Evolutionary conservation across 1,284 basidiomycete species (phyloP).

Genomic region (Coniferiporia sulphurascens): DNA sequence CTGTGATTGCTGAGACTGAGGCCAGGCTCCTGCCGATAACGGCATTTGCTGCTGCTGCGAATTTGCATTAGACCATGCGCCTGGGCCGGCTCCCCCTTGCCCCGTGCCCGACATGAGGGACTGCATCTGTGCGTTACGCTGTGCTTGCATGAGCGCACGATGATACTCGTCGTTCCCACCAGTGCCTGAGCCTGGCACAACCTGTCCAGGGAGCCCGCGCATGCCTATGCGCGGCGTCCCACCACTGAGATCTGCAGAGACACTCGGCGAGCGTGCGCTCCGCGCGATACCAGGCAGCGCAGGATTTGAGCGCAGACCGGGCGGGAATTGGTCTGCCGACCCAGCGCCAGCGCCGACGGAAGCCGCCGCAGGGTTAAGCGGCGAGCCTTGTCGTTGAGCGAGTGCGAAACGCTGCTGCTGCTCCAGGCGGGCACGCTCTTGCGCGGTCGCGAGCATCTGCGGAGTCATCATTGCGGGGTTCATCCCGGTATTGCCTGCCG

Average conservation of each 20-base stretch:
- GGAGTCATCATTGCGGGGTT: conserved; percentile 27
- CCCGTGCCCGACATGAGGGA: conserved; percentile 29
- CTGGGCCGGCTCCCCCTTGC: conserved; percentile 28
- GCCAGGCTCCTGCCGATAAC: conserved; percentile 1
- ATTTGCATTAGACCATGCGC: conserved; percentile 15
- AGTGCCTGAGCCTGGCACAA: conserved; percentile 25
- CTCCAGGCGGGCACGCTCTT: conserved; percentile 35
- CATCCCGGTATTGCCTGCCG: conserved; percentile 8
- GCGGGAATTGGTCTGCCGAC: conserved; percentile 12
- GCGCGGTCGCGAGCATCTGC: conserved; percentile 26
- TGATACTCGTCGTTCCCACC: conserved; percentile 30
- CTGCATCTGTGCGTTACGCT: conserved; percentile 26
- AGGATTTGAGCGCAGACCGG: conserved; percentile 44
- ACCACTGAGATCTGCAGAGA: conserved; percentile 46
- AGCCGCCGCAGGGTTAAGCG: conserved; percentile 28
- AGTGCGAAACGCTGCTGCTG: conserved; percentile 25
- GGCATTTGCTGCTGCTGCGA: conserved; percentile 10
- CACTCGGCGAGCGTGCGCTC: conserved; percentile 60
- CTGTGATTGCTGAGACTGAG: conserved; percentile 11
- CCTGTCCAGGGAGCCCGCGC: conserved; percentile 52
- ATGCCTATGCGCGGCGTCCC: conserved; percentile 39
- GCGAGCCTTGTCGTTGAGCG: conserved; percentile 31
- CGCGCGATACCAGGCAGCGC: conserved; percentile 67
- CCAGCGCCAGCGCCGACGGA: conserved; percentile 13
- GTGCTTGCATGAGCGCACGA: conserved; percentile 31